These are phyloP conservation scores for Pythium coloratum DNA, from an alignment of 352 stramenopile species.

Conservation along the genomic window DNA sequence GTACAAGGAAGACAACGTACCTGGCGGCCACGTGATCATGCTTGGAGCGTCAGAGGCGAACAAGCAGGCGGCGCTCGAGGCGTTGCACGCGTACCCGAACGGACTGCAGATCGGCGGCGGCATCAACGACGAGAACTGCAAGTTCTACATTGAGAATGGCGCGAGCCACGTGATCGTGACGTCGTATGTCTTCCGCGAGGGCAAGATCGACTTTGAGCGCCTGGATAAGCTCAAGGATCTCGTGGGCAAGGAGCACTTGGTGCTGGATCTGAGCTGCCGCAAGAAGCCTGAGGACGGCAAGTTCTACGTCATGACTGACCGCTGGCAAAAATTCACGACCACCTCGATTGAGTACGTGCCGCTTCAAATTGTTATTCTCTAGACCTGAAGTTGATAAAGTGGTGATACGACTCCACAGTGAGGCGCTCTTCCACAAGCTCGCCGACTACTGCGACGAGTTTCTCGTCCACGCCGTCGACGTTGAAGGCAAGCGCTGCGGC, in stretches of 20 bases:
- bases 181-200: constrained; percentile 95
- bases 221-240: constrained; percentile 67
- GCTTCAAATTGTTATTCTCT: background rate
- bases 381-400: background rate
- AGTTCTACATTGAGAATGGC: constrained; percentile 92
- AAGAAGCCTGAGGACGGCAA: constrained; percentile 81
- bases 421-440: constrained; percentile 87
- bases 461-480: constrained; percentile 97
- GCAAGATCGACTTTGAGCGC: constrained; percentile 86
- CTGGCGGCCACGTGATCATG: constrained; percentile 98
- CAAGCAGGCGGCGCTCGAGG: constrained; percentile 85
- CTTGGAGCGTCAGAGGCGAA: constrained; percentile 92
- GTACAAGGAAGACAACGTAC: constrained; percentile 91
- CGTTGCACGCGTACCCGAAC: constrained; percentile 87
- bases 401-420: constrained; percentile 28
- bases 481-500: constrained; percentile 95
- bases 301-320: constrained; percentile 96
- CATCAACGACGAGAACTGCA: constrained; percentile 93
- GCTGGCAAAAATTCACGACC: constrained; percentile 97
- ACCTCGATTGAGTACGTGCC: constrained; percentile 80
- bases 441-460: constrained; percentile 96
- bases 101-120: constrained; percentile 95
- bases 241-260: constrained; percentile 80
- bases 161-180: constrained; percentile 99
- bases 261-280: constrained; percentile 96